Evolutionary conservation across 1,139 yeast genomes (phyloP).

Genomic region (Diutina ranongensis): DNA sequence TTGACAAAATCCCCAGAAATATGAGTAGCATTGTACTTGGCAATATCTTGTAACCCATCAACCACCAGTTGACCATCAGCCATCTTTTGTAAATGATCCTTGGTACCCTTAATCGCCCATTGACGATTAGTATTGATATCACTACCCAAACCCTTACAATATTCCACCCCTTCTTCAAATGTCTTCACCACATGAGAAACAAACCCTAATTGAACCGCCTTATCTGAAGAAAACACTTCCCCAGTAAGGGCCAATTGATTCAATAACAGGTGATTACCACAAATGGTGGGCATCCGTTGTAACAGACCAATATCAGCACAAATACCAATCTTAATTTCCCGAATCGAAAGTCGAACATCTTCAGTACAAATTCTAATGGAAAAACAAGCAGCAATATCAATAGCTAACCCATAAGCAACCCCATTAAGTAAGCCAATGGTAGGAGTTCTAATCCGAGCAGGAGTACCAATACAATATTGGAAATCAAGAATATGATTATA

Average conservation of each 20-base stretch:
- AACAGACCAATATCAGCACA: slow-evolving; percentile 74
- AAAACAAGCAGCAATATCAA: slow-evolving; percentile 52
- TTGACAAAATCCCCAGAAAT: slow-evolving; percentile 8
- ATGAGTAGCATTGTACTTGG: slow-evolving; percentile 29
- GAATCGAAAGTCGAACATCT: slow-evolving; percentile 46
- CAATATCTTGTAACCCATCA: slow-evolving; percentile 42
- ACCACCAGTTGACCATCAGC: slow-evolving; percentile 32
- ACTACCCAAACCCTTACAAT: slow-evolving; percentile 41
- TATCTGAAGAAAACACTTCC: slow-evolving; percentile 40
- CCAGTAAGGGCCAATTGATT: slow-evolving; percentile 59
- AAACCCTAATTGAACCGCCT: slow-evolving; percentile 46
- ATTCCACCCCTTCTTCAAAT: slow-evolving; percentile 37
- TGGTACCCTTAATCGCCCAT: slow-evolving; percentile 62
- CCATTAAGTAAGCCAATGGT: slow-evolving; percentile 40
- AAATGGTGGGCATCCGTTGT: slow-evolving; percentile 51
- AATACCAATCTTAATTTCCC: slow-evolving; percentile 65
- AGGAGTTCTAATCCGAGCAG: slow-evolving; percentile 36
- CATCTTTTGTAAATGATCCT: slow-evolving; percentile 43
- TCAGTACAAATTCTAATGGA: slow-evolving; percentile 47
- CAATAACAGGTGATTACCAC: slow-evolving; percentile 47
- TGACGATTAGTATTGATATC: slow-evolving; percentile 35
- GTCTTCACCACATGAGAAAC: slow-evolving; percentile 36
- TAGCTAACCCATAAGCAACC: slow-evolving; percentile 46
- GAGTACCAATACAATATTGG: slow-evolving; percentile 42
- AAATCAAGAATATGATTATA: slow-evolving; percentile 40